phyloP scores from a whole-genome alignment of 2,329 filamentous ascomycete genomes.

The Penicillium sp. region DNA sequence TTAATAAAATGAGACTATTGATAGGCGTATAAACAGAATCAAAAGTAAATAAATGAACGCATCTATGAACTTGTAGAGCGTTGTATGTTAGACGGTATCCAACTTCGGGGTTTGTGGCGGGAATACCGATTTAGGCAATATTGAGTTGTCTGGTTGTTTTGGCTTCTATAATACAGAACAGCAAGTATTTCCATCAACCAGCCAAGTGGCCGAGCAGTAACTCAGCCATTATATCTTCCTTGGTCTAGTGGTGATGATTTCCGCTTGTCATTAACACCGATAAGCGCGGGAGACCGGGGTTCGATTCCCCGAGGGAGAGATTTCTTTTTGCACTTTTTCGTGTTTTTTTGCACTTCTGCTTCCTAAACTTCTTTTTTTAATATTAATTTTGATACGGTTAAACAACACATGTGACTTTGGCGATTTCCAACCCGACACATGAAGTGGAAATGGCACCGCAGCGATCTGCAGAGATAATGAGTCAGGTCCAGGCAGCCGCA shows the following conservation, averaged over 20 bases:
- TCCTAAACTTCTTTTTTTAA: neutral
- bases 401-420: no score
- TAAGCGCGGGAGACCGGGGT: slow-evolving; percentile 31
- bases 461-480: neutral
- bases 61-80: neutral
- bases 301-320: slow-evolving; percentile 29
- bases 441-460: neutral
- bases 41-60: neutral
- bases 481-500: slow-evolving; percentile 3
- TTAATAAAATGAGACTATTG: no score
- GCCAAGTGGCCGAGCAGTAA: slow-evolving; percentile 22
- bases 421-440: neutral
- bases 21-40: neutral
- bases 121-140: neutral
- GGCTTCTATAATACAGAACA: no score
- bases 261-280: slow-evolving; percentile 23
- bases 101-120: neutral
- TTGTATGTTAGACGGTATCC: neutral
- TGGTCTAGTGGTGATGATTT: slow-evolving; percentile 27
- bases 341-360: neutral
- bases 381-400: neutral
- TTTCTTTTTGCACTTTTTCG: slow-evolving; percentile 12
- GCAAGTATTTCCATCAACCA: slow-evolving; percentile 6
- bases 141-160: no score
- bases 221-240: slow-evolving; percentile 17